phyloP scores from a whole-genome alignment of 805 yeast species.

The Torulaspora maleeae region DNA sequence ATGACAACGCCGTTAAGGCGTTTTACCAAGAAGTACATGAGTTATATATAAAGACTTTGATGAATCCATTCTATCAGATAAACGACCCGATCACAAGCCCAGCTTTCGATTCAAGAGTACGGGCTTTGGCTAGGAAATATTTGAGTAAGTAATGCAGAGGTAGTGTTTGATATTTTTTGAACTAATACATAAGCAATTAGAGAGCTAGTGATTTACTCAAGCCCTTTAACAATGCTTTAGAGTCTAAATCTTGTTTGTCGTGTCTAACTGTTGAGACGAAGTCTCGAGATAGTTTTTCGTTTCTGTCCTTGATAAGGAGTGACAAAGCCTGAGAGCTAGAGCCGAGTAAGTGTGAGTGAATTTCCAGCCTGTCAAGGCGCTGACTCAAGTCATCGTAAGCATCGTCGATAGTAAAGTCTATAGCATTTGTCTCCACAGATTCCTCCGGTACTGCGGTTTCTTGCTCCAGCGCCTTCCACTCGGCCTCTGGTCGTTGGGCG shows the following conservation, averaged over 20 bases:
- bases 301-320: slow-evolving; percentile 15
- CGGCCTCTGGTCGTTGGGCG: slow-evolving; percentile 15
- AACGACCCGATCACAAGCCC: slow-evolving; percentile 71
- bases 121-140: slow-evolving; percentile 69
- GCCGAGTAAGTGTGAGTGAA: slow-evolving; percentile 25
- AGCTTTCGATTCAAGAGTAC: slow-evolving; percentile 70
- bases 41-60: slow-evolving; percentile 73
- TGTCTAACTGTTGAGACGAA: slow-evolving; percentile 11
- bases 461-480: slow-evolving; percentile 16
- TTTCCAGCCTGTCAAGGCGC: slow-evolving; percentile 20
- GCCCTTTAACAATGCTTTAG: slow-evolving; percentile 23
- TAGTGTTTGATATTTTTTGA: background rate
- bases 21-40: slow-evolving; percentile 85
- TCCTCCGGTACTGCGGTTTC: background rate
- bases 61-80: slow-evolving; percentile 80
- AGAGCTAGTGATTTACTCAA: slow-evolving; percentile 23
- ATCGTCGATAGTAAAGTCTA: background rate
- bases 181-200: slow-evolving; percentile 5
- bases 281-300: slow-evolving; percentile 18
- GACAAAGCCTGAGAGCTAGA: slow-evolving; percentile 25
- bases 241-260: slow-evolving; percentile 9
- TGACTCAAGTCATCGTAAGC: slow-evolving; percentile 14
- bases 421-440: background rate
- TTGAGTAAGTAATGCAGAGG: slow-evolving; percentile 38
- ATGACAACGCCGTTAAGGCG: slow-evolving; percentile 73